phyloP scores from a whole-genome alignment of 139 green algal genomes.

The Picochlorum sp. region DNA sequence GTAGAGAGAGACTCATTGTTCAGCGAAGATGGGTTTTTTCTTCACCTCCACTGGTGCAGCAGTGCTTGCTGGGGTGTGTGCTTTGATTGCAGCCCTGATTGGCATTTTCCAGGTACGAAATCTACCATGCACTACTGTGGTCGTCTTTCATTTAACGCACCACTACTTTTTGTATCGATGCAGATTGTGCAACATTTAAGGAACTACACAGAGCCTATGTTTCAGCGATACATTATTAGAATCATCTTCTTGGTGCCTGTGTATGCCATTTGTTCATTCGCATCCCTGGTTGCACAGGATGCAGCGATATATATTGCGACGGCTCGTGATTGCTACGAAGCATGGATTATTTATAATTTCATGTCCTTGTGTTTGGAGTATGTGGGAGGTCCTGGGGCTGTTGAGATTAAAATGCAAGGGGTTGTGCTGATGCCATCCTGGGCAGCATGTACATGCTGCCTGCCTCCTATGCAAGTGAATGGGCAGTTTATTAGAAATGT shows the following conservation, averaged over 20 bases:
- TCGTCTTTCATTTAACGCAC: too few relatives aligned
- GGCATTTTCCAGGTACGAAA: slow-evolving; percentile 1
- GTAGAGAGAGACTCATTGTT: not conserved
- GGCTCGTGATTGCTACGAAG: slow-evolving; percentile 88
- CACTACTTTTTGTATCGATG: not conserved
- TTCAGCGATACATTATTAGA: slow-evolving; percentile 92
- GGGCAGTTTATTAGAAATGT: slow-evolving; percentile 68
- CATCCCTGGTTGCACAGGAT: slow-evolving; percentile 58
- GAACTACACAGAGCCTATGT: slow-evolving; percentile 87
- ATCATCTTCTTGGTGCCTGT: slow-evolving; percentile 97
- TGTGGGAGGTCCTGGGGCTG: slow-evolving; percentile 84
- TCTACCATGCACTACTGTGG: too few relatives aligned
- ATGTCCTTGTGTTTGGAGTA: slow-evolving; percentile 86
- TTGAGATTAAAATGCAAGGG: slow-evolving; percentile 79
- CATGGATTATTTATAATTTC: slow-evolving; percentile 98
- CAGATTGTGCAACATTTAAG: slow-evolving; percentile 85
- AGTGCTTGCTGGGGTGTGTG: slow-evolving; percentile 6
- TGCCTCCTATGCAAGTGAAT: slow-evolving; percentile 74
- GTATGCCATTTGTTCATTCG: slow-evolving; percentile 75
- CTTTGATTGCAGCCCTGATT: not conserved
- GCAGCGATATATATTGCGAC: slow-evolving; percentile 84
- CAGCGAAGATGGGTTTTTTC: slow-evolving; percentile 8
- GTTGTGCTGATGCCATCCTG: slow-evolving; percentile 73
- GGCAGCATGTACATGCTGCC: slow-evolving; percentile 79
- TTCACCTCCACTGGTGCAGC: slow-evolving; percentile 2